phyloP scores from a whole-genome alignment of 805 yeast species.

The Schwanniomyces occidentalis region DNA sequence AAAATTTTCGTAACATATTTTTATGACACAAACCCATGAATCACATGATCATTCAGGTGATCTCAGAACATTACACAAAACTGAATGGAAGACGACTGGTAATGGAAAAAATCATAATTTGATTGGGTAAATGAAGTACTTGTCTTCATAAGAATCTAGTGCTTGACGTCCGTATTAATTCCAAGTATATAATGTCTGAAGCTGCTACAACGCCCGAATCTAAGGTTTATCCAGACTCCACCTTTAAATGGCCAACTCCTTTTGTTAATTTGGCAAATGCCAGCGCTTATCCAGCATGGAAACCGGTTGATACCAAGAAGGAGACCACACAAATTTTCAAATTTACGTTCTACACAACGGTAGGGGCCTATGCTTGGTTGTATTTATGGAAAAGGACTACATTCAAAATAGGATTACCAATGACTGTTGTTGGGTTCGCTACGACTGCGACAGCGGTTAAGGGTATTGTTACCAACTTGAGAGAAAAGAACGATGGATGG shows the following conservation, averaged over 20 bases:
- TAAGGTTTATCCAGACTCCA: conserved; percentile 32
- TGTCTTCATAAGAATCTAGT: not conserved
- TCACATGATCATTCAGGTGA: conserved; percentile 5
- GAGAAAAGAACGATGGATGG: conserved; percentile 63
- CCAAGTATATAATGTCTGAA: conserved; percentile 11
- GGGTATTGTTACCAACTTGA: conserved; percentile 54
- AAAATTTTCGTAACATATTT: too few species aligned
- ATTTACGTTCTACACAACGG: conserved; percentile 48
- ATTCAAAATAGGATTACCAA: conserved; percentile 40
- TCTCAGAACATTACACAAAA: conserved; percentile 5
- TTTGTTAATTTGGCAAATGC: conserved; percentile 39
- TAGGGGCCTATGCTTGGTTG: conserved; percentile 50
- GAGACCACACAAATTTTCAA: conserved; percentile 49
- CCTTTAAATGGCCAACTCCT: conserved; percentile 42
- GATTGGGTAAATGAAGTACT: conserved; percentile 3
- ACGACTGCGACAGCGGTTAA: conserved; percentile 52
- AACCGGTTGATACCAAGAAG: conserved; percentile 56
- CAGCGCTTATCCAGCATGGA: conserved; percentile 47
- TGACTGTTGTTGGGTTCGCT: conserved; percentile 43
- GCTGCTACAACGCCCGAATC: conserved; percentile 5
- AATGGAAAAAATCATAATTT: conserved; percentile 2
- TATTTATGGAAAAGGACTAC: conserved; percentile 45
- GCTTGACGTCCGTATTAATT: too few species aligned
- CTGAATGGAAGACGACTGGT: not conserved
- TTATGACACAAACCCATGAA: too few species aligned